Percentiles rank a stretch among this genome's conserved stretches.
Evolutionary conservation across 768 basidiomycete genomes (phyloP).

Genomic region (Kwoniella bestiolae): DNA sequence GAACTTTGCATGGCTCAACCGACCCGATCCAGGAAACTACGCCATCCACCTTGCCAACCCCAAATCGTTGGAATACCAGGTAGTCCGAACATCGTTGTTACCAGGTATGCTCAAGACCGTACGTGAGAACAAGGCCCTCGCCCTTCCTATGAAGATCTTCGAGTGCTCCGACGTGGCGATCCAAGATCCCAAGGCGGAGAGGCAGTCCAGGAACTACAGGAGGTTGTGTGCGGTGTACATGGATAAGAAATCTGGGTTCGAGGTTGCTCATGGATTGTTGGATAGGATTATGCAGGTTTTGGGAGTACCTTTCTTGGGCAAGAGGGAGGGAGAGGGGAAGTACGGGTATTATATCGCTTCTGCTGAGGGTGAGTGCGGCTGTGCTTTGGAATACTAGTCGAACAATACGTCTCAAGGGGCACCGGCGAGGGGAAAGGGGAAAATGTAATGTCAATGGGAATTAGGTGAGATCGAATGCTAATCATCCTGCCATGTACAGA

Average conservation of each 20-base stretch:
- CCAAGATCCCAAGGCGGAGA: conserved; percentile 75
- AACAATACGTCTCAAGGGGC: too few relatives aligned
- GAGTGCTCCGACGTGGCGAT: conserved; percentile 91
- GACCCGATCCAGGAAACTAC: conserved; percentile 73
- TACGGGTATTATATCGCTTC: conserved; percentile 93
- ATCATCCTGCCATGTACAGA: conserved; percentile 64
- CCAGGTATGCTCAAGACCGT: conserved; percentile 96
- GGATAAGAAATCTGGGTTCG: conserved; percentile 95
- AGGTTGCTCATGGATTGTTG: conserved; percentile 91
- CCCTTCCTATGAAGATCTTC: conserved; percentile 90
- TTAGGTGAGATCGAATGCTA: too few relatives aligned
- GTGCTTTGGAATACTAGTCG: background rate
- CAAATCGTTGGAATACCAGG: conserved; percentile 96
- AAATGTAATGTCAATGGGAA: too few relatives aligned
- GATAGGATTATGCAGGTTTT: conserved; percentile 96
- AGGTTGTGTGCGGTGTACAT: conserved; percentile 92
- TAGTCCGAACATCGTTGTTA: conserved; percentile 92
- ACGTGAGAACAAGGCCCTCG: conserved; percentile 91
- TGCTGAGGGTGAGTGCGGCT: conserved; percentile 67
- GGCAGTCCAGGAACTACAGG: conserved; percentile 70
- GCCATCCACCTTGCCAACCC: conserved; percentile 95
- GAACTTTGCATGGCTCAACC: conserved; percentile 93
- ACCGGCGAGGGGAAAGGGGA: too few relatives aligned
- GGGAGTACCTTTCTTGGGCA: conserved; percentile 75
- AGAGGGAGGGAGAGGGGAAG: conserved; percentile 59